Evolutionary conservation across 2,329 filamentous ascomycete genomes (phyloP).

Genomic region (Nigrospora oryzae): DNA sequence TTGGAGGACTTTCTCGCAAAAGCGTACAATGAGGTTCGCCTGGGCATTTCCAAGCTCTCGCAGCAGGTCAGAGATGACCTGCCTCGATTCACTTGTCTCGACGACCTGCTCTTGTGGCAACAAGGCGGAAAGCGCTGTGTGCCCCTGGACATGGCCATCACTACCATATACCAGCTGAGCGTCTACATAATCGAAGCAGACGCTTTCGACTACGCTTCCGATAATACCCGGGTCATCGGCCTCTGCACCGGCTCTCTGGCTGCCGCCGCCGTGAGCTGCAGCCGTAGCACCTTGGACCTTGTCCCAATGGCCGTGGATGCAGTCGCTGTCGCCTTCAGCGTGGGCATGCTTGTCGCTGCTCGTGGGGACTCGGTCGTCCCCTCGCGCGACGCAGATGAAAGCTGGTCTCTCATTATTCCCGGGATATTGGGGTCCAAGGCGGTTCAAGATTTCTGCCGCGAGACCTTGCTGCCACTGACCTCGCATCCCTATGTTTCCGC

Average conservation of each 20-base stretch:
- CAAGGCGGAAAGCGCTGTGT: conserved; percentile 7
- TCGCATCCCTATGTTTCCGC: conserved; percentile 8
- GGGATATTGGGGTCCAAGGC: too few species aligned
- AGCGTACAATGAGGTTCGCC: conserved; percentile 7
- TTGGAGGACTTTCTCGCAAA: conserved; percentile 8
- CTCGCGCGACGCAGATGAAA: too few species aligned
- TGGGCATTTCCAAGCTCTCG: conserved; percentile 9
- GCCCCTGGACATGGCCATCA: conserved; percentile 13
- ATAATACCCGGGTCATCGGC: conserved; percentile 10
- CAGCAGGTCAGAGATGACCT: conserved; percentile 7
- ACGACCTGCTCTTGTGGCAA: conserved; percentile 13
- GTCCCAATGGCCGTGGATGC: conserved; percentile 19
- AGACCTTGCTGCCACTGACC: conserved; percentile 4
- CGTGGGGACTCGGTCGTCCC: too few species aligned
- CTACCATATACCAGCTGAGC: conserved; percentile 10
- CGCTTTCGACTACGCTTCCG: conserved; percentile 3
- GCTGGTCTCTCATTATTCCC: too few species aligned
- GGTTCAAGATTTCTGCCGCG: too few species aligned
- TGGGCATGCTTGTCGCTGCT: conserved; percentile 8
- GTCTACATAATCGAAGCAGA: conserved; percentile 10
- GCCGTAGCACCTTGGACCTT: conserved; percentile 15
- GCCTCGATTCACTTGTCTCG: conserved; percentile 10
- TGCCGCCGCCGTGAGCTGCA: conserved; percentile 19
- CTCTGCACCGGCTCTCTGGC: conserved; percentile 22
- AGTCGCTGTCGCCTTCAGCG: conserved; percentile 18